Percentiles rank a stretch among this genome's conserved stretches.
These are phyloP conservation scores for Lophiostoma macrostomum DNA, from an alignment of 495 filamentous ascomycete genomes.

Conservation along the genomic window DNA sequence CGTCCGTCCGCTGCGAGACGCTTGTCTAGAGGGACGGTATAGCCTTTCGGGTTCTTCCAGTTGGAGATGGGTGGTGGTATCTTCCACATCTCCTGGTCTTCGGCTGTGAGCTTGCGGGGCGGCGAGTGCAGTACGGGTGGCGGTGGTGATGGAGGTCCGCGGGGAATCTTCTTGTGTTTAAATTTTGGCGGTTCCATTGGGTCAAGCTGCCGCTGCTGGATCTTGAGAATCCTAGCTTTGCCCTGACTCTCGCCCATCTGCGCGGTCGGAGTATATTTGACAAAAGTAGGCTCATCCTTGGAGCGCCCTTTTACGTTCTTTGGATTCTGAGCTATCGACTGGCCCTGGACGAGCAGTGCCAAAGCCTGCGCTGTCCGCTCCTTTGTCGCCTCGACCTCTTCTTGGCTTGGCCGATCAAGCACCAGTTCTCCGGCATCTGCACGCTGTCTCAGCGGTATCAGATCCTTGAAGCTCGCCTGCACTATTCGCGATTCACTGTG, in stretches of 20 bases:
- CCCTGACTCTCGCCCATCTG: conserved; percentile 93
- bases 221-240: conserved; percentile 97
- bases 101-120: conserved; percentile 89
- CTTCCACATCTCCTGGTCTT: conserved; percentile 95
- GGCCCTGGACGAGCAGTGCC: conserved; percentile 74
- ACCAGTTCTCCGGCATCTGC: conserved; percentile 92
- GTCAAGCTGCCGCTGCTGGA: conserved; percentile 89
- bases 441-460: conserved; percentile 90
- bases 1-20: conserved; percentile 93
- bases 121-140: conserved; percentile 95
- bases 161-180: conserved; percentile 96
- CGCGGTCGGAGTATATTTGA: conserved; percentile 90
- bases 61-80: conserved; percentile 94
- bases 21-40: conserved; percentile 95
- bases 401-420: conserved; percentile 80
- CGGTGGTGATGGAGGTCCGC: conserved; percentile 88
- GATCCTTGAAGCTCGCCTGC: conserved; percentile 92
- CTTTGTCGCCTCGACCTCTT: conserved; percentile 75
- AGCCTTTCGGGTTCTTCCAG: conserved; percentile 99
- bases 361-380: conserved; percentile 87
- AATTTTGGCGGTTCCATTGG: conserved; percentile 99
- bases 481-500: conserved; percentile 80
- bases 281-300: conserved; percentile 86
- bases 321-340: conserved; percentile 87
- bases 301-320: conserved; percentile 81